Conservation (phyloP, 2,329 filamentous ascomycete genomes). For the Immersiporthe knoxdaviesiana region DNA sequence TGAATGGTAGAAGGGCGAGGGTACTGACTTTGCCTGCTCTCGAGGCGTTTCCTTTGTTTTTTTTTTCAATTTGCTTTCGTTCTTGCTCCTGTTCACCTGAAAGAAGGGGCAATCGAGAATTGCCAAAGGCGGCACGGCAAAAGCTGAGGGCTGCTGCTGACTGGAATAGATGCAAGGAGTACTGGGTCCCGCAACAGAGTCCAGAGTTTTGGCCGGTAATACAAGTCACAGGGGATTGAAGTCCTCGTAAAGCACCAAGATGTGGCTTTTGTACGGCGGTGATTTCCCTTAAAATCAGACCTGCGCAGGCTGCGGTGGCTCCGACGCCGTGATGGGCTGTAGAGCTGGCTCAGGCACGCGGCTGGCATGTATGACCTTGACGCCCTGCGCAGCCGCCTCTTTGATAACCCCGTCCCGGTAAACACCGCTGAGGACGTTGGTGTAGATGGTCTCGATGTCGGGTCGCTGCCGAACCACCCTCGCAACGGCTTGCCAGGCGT, state of each 20-base stretch:
- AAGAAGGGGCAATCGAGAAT: too few species aligned
- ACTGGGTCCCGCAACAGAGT: too few species aligned
- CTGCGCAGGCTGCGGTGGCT: background rate
- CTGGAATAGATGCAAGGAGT: too few species aligned
- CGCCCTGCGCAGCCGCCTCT: slow-evolving; percentile 6
- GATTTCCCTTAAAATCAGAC: background rate
- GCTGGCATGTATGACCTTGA: slow-evolving; percentile 16
- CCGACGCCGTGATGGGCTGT: slow-evolving; percentile 1
- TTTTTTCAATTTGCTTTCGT: too few species aligned
- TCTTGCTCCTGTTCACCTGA: too few species aligned
- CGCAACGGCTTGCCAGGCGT: background rate
- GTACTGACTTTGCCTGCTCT: too few species aligned
- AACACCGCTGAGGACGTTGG: slow-evolving; percentile 10
- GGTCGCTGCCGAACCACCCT: slow-evolving; percentile 2
- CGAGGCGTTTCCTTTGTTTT: too few species aligned
- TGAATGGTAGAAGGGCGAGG: too few species aligned
- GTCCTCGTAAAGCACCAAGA: background rate
- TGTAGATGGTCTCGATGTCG: slow-evolving; percentile 27
- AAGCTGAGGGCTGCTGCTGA: too few species aligned
- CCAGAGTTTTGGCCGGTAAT: background rate
- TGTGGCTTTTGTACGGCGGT: background rate
- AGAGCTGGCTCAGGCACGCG: slow-evolving; percentile 21
- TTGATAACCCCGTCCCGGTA: slow-evolving; percentile 11
- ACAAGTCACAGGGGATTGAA: background rate
- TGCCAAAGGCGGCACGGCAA: too few species aligned